These are phyloP conservation scores for Rhododendron griersonianum DNA, from an alignment of 148 eudicot species.

Conservation along the genomic window DNA sequence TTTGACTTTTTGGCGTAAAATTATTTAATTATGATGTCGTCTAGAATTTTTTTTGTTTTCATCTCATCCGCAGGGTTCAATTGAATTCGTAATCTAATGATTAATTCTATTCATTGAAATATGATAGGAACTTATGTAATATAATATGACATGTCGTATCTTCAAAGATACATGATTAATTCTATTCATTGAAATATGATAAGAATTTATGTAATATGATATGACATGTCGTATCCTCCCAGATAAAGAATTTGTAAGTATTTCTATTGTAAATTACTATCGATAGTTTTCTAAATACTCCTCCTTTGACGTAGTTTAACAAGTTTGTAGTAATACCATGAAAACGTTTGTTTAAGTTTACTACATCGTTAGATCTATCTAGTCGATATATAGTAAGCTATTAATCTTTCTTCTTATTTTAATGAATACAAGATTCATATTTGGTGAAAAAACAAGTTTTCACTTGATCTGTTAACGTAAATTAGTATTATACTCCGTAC, in stretches of 20 bases:
- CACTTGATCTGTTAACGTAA: background rate
- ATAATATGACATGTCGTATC: background rate
- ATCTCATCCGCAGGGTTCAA: background rate
- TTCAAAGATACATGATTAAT: background rate
- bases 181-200: background rate
- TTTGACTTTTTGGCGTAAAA: too few relatives aligned
- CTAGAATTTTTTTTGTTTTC: too few relatives aligned
- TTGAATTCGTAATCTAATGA: background rate
- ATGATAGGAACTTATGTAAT: background rate
- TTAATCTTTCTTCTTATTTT: background rate
- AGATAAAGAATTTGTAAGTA: background rate
- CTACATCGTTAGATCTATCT: background rate
- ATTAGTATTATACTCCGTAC: too few relatives aligned
- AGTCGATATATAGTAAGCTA: too few relatives aligned
- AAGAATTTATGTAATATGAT: background rate
- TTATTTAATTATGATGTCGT: too few relatives aligned
- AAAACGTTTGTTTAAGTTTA: background rate
- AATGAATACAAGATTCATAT: background rate
- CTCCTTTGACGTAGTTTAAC: background rate
- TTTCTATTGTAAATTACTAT: background rate
- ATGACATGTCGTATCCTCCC: background rate
- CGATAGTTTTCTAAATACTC: background rate
- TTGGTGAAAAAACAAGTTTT: background rate
- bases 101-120: background rate
- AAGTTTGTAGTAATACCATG: background rate